Evolutionary conservation across 2,329 filamentous ascomycete genomes (phyloP), one percentile per base, ranked within the genome.

Genomic region (Ophiosphaerella narmari): DNA sequence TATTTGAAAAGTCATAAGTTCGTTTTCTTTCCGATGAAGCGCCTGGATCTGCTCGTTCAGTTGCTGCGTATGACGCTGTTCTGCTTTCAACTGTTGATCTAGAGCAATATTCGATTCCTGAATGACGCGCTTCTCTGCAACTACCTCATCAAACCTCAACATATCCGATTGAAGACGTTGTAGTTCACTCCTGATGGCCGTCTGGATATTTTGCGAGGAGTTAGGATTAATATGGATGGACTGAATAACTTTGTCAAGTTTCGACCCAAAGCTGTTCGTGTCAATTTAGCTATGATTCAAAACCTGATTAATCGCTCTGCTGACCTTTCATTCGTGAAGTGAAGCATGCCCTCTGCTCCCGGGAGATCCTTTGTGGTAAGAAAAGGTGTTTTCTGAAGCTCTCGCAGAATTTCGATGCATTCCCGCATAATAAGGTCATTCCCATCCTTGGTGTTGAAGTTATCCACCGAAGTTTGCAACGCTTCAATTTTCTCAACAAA

Each of bases 301-400:
- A 5, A 4, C 4, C n/a, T n/a, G n/a, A 18, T 31, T 14, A n/a
- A 2, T 31, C 4, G 9, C 7, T 50, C 26, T 29, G 11, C 59
- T 51, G 40, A 66, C 67, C 52, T 55, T 31, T 68, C 46, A 21
- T 60, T 43, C 5, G 69, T 24, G 21, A 46, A 61, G 11, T 50
- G 54, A 14, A 71, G 39, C 55, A 65, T 67, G 7, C 31, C 31
- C 39, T 71, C 62, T 2, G 55, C 57, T 34, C 63, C 65, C 9
- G 53, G 39, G 2, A 64, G 39, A 34, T 70, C 62, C 1, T 64
- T 53, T 1, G 35, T 8, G 1, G 63, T 67, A 24, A 68, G 41
- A 8, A 58, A 37, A 2, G 62, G 57, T 1, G 48, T 55, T 7
- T 33, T 32, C 24, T 59, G 46, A 14, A 70, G 43, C 11, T 43